Evolutionary conservation across 257 asterid genomes (phyloP).

Genomic region (Galeopsis tetrahit): DNA sequence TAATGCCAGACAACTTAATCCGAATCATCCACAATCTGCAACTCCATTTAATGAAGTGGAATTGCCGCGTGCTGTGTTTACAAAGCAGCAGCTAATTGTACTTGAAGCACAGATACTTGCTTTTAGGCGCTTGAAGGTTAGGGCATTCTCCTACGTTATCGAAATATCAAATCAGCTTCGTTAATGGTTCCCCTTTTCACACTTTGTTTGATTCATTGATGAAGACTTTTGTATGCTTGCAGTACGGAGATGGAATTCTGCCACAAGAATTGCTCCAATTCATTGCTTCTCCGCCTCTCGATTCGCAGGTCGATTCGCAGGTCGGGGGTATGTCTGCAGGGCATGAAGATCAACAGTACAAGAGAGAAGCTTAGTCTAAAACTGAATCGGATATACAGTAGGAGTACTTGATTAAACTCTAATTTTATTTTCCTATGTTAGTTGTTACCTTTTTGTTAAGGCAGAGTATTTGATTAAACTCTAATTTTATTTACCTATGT

Average conservation of each 20-base stretch:
- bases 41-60: conserved; percentile 70
- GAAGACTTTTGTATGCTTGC: conserved; percentile 34
- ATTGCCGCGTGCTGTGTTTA: conserved; percentile 59
- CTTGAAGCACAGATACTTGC: conserved; percentile 99
- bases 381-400: too few relatives aligned
- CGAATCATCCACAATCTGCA: conserved; percentile 61
- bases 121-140: conserved; percentile 95
- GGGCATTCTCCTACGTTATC: conserved; percentile 33
- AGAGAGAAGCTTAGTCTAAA: too few relatives aligned
- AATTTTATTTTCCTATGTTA: too few relatives aligned
- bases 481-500: too few relatives aligned
- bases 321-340: too few relatives aligned
- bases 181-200: conserved; percentile 16
- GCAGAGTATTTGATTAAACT: too few relatives aligned
- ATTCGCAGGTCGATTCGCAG: conserved; percentile 40
- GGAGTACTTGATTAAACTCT: too few relatives aligned
- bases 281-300: conserved; percentile 85
- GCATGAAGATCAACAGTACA: too few relatives aligned
- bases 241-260: conserved; percentile 93
- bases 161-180: conserved; percentile 22
- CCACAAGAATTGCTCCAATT: conserved; percentile 94
- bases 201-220: conserved; percentile 21
- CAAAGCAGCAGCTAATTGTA: conserved; percentile 93
- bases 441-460: too few relatives aligned
- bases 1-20: conserved; percentile 58